These are phyloP conservation scores for Aphanomyces euteiches DNA, from an alignment of 352 stramenopile genomes.

Conservation along the genomic window DNA sequence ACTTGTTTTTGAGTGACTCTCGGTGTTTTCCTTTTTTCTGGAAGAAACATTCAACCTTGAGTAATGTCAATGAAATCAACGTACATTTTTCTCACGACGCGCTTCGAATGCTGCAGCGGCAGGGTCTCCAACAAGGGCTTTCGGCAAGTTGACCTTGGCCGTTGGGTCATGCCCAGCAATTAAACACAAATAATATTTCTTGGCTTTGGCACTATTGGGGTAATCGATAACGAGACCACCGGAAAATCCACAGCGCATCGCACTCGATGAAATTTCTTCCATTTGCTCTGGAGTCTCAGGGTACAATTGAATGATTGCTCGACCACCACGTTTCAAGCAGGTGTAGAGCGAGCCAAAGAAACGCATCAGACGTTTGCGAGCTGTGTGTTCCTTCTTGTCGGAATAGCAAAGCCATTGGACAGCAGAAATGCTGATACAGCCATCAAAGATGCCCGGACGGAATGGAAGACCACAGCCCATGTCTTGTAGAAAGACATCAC, in stretches of 20 bases:
- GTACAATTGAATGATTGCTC: constrained; percentile 99
- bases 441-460: constrained; percentile 96
- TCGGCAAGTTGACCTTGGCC: constrained; percentile 59
- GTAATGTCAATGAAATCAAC: constrained; percentile 18
- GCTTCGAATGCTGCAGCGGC: constrained; percentile 58
- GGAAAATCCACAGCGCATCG: constrained; percentile 89
- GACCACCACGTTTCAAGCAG: constrained; percentile 76
- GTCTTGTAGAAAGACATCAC: constrained; percentile 90
- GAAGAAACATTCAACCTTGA: not conserved
- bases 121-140: constrained; percentile 66
- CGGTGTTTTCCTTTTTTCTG: constrained; percentile 26
- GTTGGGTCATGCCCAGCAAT: constrained; percentile 91
- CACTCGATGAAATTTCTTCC: constrained; percentile 87
- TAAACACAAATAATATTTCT: constrained; percentile 99
- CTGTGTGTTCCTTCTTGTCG: constrained; percentile 94
- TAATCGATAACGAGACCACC: constrained; percentile 99
- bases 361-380: constrained; percentile 89
- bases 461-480: constrained; percentile 99
- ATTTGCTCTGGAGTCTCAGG: constrained; percentile 97
- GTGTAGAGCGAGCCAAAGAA: constrained; percentile 96
- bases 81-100: constrained; percentile 50
- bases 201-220: constrained; percentile 98
- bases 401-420: constrained; percentile 99
- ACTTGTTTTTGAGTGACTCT: constrained; percentile 55
- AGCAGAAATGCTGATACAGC: constrained; percentile 99